Evolutionary conservation across 2,329 filamentous ascomycete species (phyloP).

Genomic region (Hansfordia pulvinata): DNA sequence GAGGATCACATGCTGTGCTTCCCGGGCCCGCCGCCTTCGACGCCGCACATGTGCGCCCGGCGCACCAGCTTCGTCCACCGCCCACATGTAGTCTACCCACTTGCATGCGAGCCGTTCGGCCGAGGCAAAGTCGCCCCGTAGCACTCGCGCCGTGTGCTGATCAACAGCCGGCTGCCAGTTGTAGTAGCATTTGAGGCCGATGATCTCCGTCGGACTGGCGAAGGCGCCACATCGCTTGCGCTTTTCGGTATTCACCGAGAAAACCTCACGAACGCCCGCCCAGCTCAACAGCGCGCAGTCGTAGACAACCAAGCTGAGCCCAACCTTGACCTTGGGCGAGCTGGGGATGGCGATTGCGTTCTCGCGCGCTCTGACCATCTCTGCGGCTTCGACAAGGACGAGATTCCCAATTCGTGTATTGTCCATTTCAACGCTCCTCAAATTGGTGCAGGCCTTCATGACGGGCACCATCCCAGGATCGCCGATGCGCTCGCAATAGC

Average conservation of each 20-base stretch:
- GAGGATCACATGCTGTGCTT: slow-evolving; percentile 68
- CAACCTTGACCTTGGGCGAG: slow-evolving; percentile 35
- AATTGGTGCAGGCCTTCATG: slow-evolving; percentile 56
- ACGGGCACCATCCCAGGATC: slow-evolving; percentile 76
- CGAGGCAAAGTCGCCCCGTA: slow-evolving; percentile 60
- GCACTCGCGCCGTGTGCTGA: slow-evolving; percentile 78
- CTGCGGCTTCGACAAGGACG: slow-evolving; percentile 69
- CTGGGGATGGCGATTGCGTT: slow-evolving; percentile 24
- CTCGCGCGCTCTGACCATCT: slow-evolving; percentile 58
- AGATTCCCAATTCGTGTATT: slow-evolving; percentile 87
- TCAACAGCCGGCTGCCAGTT: slow-evolving; percentile 92
- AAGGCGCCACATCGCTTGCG: slow-evolving; percentile 31
- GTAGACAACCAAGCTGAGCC: slow-evolving; percentile 69
- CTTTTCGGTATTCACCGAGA: slow-evolving; percentile 72
- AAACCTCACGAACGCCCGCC: slow-evolving; percentile 77
- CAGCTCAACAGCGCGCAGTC: slow-evolving; percentile 89
- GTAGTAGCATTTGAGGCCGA: slow-evolving; percentile 86
- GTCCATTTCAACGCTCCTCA: slow-evolving; percentile 72
- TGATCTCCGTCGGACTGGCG: slow-evolving; percentile 53
- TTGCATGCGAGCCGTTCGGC: slow-evolving; percentile 75
- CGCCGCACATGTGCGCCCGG: slow-evolving; percentile 53
- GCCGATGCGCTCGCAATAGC: slow-evolving; percentile 76
- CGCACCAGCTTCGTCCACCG: slow-evolving; percentile 68
- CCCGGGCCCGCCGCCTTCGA: slow-evolving; percentile 62
- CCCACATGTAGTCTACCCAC: slow-evolving; percentile 92